Percentiles rank a stretch among this genome's conserved stretches.
These are phyloP conservation scores for Epithemia pelagica DNA, from an alignment of 108 stramenopile species.

Conservation along the genomic window DNA sequence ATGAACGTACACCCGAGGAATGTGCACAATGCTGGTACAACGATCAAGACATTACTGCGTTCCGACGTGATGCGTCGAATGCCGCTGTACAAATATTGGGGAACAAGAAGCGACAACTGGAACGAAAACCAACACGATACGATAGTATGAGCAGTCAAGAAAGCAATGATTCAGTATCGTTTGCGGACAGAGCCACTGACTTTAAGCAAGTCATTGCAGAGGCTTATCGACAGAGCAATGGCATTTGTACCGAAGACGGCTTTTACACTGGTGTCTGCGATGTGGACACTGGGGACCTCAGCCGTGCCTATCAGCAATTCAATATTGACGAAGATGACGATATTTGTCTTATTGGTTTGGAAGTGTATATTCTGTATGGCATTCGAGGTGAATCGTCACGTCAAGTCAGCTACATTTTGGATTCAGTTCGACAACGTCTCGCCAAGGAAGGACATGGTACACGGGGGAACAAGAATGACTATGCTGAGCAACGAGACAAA, in stretches of 20 bases:
- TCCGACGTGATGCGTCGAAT: neutral
- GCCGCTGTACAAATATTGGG: conserved; percentile 1
- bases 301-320: neutral
- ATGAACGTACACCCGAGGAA: too few species aligned
- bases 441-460: neutral
- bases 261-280: neutral
- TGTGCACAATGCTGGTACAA: conserved; percentile 3
- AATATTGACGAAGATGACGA: neutral
- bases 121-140: too few species aligned
- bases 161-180: neutral
- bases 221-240: neutral
- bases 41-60: neutral
- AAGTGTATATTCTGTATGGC: neutral
- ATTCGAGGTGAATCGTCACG: neutral
- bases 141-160: too few species aligned
- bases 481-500: neutral
- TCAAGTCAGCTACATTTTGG: neutral
- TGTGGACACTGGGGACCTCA: neutral
- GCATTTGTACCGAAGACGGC: neutral
- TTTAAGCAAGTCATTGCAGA: neutral
- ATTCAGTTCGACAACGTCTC: neutral
- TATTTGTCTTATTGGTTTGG: neutral
- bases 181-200: neutral
- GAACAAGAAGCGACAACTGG: neutral
- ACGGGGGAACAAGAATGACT: neutral